phyloP scores from a whole-genome alignment of 495 filamentous ascomycete genomes.

The Barbatosphaeria neglecta region DNA sequence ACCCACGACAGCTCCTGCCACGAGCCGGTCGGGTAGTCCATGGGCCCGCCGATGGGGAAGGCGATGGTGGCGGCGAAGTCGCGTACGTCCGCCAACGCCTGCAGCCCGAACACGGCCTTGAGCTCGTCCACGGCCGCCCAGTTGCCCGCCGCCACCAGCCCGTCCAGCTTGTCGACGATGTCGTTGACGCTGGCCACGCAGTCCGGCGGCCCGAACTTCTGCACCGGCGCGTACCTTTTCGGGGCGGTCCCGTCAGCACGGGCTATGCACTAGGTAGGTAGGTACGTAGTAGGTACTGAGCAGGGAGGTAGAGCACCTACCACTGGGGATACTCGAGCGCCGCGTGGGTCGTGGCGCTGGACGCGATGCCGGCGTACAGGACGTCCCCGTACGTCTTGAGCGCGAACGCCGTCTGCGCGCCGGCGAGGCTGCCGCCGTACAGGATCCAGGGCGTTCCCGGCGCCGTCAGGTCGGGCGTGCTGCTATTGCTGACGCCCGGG shows the following conservation, averaged over 20 bases:
- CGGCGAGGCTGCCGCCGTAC: slow-evolving; percentile 33
- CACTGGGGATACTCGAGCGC: slow-evolving; percentile 27
- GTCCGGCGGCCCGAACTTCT: slow-evolving; percentile 27
- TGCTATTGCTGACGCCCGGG: slow-evolving; percentile 14
- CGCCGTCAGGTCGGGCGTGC: slow-evolving; percentile 15
- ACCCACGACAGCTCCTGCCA: slow-evolving; percentile 44
- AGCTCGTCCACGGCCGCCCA: slow-evolving; percentile 23
- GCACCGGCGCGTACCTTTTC: slow-evolving; percentile 22
- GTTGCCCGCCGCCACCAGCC: slow-evolving; percentile 19
- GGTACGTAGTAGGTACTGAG: neutral
- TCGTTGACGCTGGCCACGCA: slow-evolving; percentile 31
- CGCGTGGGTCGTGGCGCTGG: slow-evolving; percentile 23
- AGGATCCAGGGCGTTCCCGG: slow-evolving; percentile 31
- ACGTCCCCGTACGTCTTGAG: slow-evolving; percentile 28
- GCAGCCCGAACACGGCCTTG: slow-evolving; percentile 31
- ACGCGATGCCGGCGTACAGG: slow-evolving; percentile 33
- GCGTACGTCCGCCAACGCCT: slow-evolving; percentile 22
- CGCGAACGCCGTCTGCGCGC: slow-evolving; percentile 29
- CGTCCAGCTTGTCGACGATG: slow-evolving; percentile 34
- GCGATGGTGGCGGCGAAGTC: slow-evolving; percentile 36
- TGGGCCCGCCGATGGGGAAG: slow-evolving; percentile 32
- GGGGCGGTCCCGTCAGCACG: neutral
- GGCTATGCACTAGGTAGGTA: neutral
- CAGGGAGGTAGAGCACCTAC: slow-evolving; percentile 2
- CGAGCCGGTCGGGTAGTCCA: slow-evolving; percentile 33